Base-by-base conservation (phyloP, 2,329 filamentous ascomycete genomes). In the Alternaria sp. region DNA sequence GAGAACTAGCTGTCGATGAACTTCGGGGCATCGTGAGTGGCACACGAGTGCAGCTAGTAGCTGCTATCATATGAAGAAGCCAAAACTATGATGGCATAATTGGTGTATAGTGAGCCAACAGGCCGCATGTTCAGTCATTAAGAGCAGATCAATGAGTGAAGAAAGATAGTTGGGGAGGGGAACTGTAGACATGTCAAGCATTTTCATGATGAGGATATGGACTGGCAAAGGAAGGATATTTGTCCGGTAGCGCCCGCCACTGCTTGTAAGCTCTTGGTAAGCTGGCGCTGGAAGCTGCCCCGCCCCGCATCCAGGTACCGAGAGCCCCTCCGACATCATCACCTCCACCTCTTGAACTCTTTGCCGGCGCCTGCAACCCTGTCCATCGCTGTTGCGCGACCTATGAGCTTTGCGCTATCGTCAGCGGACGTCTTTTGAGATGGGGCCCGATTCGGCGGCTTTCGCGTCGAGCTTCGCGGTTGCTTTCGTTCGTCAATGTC, bases 291-390 rank as follows among this genome's bases (percentile, higher is more conserved):
- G 44, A 36, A 21, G 13, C 32, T 59, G 50, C 65, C 65, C 32
- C 57, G 50, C 65, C 65, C 65, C 65, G 59, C 65, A 63, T 65
- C 57, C 65, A 59, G 59, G 62, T 64, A 64, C 67, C 67, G 67
- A 67, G 21, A 32, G 50, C 59, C 55, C 57, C 62, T 59, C 62
- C 60, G 59, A 56, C 60, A 63, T 52, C 57, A 58, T 51, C 46
- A 59, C 52, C 60, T 56, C 61, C 61, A 59, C 59, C 57, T 60
- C 40, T 21, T 62, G 57, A 63, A 58, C 26, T 51, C 56, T 60
- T 63, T 63, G 40, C 59, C 65, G 61, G 58, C 23, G 30, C 57
- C n/a, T 46, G 17, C 6, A 21, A 47, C 44, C 30, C 50, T 52
- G 36, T 21, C 7, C 19, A 26, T 26, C 23, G 17, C 30, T 28